Base-by-base conservation (phyloP, 768 basidiomycete genomes). In the Phaffia tasmanica region DNA sequence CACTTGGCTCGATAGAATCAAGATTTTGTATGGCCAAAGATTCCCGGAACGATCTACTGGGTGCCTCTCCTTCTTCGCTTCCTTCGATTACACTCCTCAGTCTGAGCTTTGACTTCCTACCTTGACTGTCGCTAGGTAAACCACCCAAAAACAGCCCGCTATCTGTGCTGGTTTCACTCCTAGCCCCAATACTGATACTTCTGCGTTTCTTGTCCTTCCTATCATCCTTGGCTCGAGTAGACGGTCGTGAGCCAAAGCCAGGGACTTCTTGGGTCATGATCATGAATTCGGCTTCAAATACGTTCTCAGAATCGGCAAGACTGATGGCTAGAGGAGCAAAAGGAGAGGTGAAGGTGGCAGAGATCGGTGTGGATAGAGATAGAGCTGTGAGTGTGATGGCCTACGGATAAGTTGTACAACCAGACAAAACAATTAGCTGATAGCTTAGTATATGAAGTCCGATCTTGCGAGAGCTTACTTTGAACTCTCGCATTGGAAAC, bases 401-500 rank as follows among this genome's bases (percentile, higher is more conserved):
- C 61, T 62, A 27, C 2, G 42, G 23, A 15, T 16, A 49, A 5
- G 25, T 46, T 46, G 19, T 23, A 59, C 0, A 9, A 0, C 19
- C 14, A 6, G 23, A 5, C 30, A 18, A 25, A 6, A 21, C n/a
- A 16, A 48, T 18, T 19, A 19, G 47, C 23, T 48, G 32, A 61
- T 27, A 23, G 25, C 30, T 25, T 11, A 46, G 48, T 18, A 15
- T n/a, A 15, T 46, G 25, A 56, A 46, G 53, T 69, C 19, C 27
- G 35, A 25, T 42, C 11, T 4, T 42, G 35, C 35, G 11, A 11
- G 35, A 74, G 54, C 80, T 67, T 70, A 88, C 89, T 67, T 84
- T 88, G 76, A 91, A 89, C 77, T 91, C 89, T 48, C 86, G 83
- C 32, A 91, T 76, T 76, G 89, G 88, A 71, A 90, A 89, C 0